Percentiles rank a stretch among this genome's conserved stretches.
phyloP scores from a whole-genome alignment of 768 basidiomycete species.

The Mycena chlorophos region DNA sequence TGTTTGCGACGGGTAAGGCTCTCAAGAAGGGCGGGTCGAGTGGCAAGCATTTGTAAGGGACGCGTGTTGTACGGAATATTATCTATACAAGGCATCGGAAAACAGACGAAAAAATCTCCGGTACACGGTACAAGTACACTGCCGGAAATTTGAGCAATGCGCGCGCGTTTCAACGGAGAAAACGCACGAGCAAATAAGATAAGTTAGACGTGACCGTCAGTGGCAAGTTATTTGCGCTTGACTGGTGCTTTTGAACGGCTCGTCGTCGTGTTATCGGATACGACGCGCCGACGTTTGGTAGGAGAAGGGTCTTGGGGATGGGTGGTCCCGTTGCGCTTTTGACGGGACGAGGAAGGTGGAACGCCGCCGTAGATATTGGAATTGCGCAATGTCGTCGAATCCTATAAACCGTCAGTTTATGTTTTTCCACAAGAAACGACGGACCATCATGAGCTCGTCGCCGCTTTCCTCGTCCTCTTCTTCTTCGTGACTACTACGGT shows the following conservation, averaged over 20 bases:
- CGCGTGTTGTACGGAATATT: neutral
- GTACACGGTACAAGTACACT: neutral
- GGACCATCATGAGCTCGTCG: slow-evolving; percentile 21
- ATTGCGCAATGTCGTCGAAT: slow-evolving; percentile 1
- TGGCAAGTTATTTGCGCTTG: slow-evolving; percentile 13
- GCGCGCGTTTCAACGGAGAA: neutral
- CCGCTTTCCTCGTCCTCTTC: slow-evolving; percentile 18
- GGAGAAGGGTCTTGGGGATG: slow-evolving; percentile 14
- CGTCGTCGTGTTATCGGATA: neutral
- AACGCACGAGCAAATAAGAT: slow-evolving; percentile 8
- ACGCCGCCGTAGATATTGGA: slow-evolving; percentile 19
- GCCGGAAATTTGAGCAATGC: neutral
- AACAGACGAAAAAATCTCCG: neutral
- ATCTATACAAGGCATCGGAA: neutral
- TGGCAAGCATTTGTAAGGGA: slow-evolving; percentile 7
- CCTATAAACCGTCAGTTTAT: neutral
- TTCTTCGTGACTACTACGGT: slow-evolving; percentile 7
- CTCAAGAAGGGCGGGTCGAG: slow-evolving; percentile 58
- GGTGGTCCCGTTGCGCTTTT: slow-evolving; percentile 6
- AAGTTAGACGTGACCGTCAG: slow-evolving; percentile 1
- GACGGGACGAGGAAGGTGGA: slow-evolving; percentile 10
- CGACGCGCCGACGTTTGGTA: slow-evolving; percentile 20
- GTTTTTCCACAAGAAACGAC: neutral
- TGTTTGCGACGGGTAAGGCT: slow-evolving; percentile 78
- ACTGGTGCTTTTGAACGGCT: slow-evolving; percentile 12